Base-by-base conservation (phyloP, 2,329 filamentous ascomycete species). In the Apiospora marii region DNA sequence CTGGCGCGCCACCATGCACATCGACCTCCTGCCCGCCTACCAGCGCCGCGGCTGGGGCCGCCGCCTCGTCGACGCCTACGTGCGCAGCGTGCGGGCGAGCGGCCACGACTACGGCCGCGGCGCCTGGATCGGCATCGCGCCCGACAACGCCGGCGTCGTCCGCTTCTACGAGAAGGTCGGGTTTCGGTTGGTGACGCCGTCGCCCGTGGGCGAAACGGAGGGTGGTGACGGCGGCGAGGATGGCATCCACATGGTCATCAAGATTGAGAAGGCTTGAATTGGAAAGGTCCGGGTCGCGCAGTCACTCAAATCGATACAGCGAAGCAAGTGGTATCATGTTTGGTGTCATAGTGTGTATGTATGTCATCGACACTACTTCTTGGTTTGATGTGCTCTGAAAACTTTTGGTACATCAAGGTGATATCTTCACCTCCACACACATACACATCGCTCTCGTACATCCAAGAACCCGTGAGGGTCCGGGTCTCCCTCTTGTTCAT, bases 1-100 rank as follows among this genome's bases (percentile, higher is more conserved):
- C 48, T 85, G 82, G 74, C 77, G 81, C 72, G 85, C 82, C 4
- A 87, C 85, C 72, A 82, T 88, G 85, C 86, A 88, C 78, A 85
- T 88, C 70, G 84, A 88, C 74, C 73, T 88, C 74, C 77, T 88
- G 71, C 81, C 81, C 41, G 76, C 72, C 72, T 85, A 77, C 75
- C 85, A 86, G 80, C 81, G 81, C 0, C 73, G 77, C 41, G 86
- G 86, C 1, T 87, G 85, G 85, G 86, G 86, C 5, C 77, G 81
- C 72, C 78, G 78, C 79, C 71, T 85, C 79, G 79, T 86, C 68
- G 82, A 83, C 64, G 73, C 68, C 73, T 86, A 87, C 74, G 79
- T 86, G n/a, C 80, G 80, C 71, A 82, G 81, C 51, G 79, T 87
- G 72, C 68, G 51, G 71, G 69, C 71, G 67, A 76, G 72, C 72